These are phyloP conservation scores for Blepharisma undulans DNA, from an alignment of 169 alveolate genomes.

Conservation along the genomic window DNA sequence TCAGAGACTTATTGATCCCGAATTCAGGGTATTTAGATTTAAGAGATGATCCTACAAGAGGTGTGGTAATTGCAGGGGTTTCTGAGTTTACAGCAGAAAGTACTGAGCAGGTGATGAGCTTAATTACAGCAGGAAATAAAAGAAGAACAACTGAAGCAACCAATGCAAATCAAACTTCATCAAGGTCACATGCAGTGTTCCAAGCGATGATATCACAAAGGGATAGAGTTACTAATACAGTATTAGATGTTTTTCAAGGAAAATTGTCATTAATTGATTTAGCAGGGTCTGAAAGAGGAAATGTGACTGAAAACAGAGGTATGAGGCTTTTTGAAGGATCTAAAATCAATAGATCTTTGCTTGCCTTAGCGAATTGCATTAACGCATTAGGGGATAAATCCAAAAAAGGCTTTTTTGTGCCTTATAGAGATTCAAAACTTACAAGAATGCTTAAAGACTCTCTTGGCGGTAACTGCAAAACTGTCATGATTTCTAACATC, in stretches of 20 bases:
- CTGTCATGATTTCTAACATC: conserved; percentile 94
- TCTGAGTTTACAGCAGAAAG: conserved; percentile 64
- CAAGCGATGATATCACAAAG: conserved; percentile 77
- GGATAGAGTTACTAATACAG: conserved; percentile 72
- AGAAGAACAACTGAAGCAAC: conserved; percentile 94
- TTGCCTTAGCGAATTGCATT: conserved; percentile 97
- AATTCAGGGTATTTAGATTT: conserved; percentile 68
- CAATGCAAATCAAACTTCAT: conserved; percentile 92
- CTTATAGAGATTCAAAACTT: conserved; percentile 95
- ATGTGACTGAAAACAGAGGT: conserved; percentile 93
- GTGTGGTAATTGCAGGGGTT: conserved; percentile 79
- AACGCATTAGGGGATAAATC: conserved; percentile 91
- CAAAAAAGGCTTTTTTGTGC: conserved; percentile 89
- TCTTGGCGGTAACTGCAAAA: conserved; percentile 91
- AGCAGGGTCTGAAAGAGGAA: conserved; percentile 97
- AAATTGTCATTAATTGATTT: conserved; percentile 94
- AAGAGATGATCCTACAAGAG: conserved; percentile 77
- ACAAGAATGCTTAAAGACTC: conserved; percentile 95
- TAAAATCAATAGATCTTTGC: conserved; percentile 93
- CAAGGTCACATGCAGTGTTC: conserved; percentile 95
- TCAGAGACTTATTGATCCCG: conserved; percentile 92
- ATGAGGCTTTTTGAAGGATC: conserved; percentile 94
- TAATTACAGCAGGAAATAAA: conserved; percentile 90
- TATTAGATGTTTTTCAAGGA: conserved; percentile 68
- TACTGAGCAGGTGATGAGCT: conserved; percentile 85